Evolutionary conservation across 345 rosid genomes (phyloP), one percentile per base, ranked within the genome.

Genomic region (Rubroshorea leprosula): DNA sequence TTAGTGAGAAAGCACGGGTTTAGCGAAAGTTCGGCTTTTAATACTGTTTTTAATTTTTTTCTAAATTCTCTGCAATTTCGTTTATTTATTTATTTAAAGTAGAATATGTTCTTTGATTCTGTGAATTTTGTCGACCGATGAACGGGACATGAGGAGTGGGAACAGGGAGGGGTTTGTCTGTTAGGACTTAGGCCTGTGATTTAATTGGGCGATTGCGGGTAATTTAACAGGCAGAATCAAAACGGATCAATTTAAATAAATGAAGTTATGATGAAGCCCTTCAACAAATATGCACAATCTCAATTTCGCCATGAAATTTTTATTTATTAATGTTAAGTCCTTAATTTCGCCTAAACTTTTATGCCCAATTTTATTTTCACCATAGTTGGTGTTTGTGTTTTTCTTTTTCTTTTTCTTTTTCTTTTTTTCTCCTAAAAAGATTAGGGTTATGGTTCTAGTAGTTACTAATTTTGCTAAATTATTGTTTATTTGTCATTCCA

Each of bases 21-120:
- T 71, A 52, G 47, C 49, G 59, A 51, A 67, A 49, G n/a, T 62
- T 54, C 61, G 55, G 43, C 66, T 61, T 73, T 73, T 55, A 63
- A 68, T 68, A 52, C 51, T 39, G 11, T 15, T 39, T 15, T 27
- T 39, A 15, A 23, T 1, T 0, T 17, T 54, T 49, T 25, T 26
- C 23, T 18, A 15, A n/a, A 25, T 60, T 35, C 1, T 5, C 1
- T 35, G 41, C 41, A 13, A n/a, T 51, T 24, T 54, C 49, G 18
- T 61, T 5, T 22, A 18, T 21, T 48, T n/a, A 20, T 11, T 51
- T 51, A 18, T 0, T 19, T 35, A 19, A 50, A 50, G 7, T 13
- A 13, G 54, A 23, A 50, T 25, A 53, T 45, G 66, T 44, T 62
- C 59, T 26, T 62, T 53, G 58, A 29, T 53, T 53, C 29, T 53